These are phyloP conservation scores for Lachnellula suecica DNA, from an alignment of 2,329 filamentous ascomycete species.

Conservation along the genomic window DNA sequence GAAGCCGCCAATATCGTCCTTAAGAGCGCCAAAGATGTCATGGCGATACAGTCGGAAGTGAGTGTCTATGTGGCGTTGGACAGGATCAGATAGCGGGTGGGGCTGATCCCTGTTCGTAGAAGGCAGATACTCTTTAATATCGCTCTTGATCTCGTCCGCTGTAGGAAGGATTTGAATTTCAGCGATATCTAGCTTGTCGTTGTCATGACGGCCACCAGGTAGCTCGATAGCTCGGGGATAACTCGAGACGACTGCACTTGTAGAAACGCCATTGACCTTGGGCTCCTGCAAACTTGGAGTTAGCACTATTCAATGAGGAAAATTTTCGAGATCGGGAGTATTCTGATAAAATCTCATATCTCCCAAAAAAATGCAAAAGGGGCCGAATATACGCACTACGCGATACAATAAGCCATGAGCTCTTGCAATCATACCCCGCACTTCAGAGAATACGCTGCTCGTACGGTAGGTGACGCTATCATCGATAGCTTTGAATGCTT, in stretches of 20 bases:
- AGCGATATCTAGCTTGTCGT: background rate
- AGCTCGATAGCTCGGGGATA: slow-evolving; percentile 15
- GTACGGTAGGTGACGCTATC: slow-evolving; percentile 12
- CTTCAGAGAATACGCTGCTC: slow-evolving; percentile 7
- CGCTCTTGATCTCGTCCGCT: slow-evolving; percentile 5
- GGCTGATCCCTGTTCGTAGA: slow-evolving; percentile 29
- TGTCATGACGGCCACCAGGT: slow-evolving; percentile 17
- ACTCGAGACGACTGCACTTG: slow-evolving; percentile 14
- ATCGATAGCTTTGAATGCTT: slow-evolving; percentile 7
- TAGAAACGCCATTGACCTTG: slow-evolving; percentile 8
- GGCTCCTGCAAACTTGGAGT: too few species aligned
- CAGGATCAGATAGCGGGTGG: slow-evolving; percentile 26
- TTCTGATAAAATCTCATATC: too few species aligned
- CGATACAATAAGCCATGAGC: slow-evolving; percentile 13
- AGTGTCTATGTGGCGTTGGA: slow-evolving; percentile 34
- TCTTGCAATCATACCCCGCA: slow-evolving; percentile 17
- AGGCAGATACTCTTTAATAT: slow-evolving; percentile 31
- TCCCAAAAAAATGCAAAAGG: too few species aligned
- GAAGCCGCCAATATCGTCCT: slow-evolving; percentile 22
- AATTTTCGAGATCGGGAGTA: too few species aligned
- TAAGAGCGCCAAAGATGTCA: slow-evolving; percentile 34
- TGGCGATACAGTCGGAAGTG: slow-evolving; percentile 34
- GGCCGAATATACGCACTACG: too few species aligned
- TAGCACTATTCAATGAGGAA: too few species aligned
- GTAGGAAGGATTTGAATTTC: slow-evolving; percentile 6